A percentile compares a stretch with the other conserved stretches of the same genome.
phyloP scores from a whole-genome alignment of 306 rosid genomes.

The Prinsepia uniflora region DNA sequence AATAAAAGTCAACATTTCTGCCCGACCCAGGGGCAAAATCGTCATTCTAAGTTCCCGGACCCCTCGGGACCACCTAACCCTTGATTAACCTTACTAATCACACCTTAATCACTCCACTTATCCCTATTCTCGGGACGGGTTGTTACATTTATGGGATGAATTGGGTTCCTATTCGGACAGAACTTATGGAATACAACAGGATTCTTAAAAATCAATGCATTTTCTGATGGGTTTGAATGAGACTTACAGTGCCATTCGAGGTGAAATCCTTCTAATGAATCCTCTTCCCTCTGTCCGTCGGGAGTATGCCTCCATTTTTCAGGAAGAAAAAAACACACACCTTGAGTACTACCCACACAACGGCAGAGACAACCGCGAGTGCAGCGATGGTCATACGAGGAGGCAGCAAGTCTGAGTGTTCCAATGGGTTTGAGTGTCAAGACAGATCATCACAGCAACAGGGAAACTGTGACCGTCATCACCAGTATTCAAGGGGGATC shows the following conservation, averaged over 20 bases:
- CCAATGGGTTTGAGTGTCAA: too few relatives aligned
- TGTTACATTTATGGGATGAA: slow-evolving; percentile 8
- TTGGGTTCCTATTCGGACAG: background rate
- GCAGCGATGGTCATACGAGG: accelerated
- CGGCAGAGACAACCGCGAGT: background rate
- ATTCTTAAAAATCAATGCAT: too few relatives aligned
- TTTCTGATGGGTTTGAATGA: too few relatives aligned
- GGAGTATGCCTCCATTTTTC: background rate
- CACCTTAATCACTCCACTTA: too few relatives aligned
- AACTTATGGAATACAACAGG: background rate
- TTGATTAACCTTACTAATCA: too few relatives aligned
- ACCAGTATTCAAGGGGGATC: accelerated
- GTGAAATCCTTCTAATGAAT: background rate
- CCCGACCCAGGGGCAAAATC: too few relatives aligned
- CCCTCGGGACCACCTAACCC: too few relatives aligned
- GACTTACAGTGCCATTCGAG: background rate
- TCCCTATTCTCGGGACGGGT: too few relatives aligned
- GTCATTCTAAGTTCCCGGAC: too few relatives aligned
- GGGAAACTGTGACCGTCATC: accelerated
- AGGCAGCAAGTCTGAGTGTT: too few relatives aligned
- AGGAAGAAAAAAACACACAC: background rate
- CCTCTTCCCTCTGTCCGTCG: background rate
- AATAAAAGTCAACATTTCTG: too few relatives aligned
- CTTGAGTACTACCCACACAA: background rate
- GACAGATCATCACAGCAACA: background rate